Evolutionary conservation across 148 eudicot genomes (phyloP).

Genomic region (Rhododendron ovatum): DNA sequence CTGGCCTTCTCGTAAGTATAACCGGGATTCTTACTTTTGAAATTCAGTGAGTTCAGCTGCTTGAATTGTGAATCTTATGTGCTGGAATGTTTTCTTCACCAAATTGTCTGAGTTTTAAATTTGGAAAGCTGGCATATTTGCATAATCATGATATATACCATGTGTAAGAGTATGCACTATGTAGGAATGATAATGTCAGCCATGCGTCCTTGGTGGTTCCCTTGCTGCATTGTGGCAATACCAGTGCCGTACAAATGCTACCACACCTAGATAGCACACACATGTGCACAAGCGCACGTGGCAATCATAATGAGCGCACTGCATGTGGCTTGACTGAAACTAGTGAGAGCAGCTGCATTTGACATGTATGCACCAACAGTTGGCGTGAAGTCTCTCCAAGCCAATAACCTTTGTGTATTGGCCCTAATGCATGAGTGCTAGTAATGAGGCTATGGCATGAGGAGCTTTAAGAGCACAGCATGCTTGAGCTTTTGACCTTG

Average conservation of each 20-base stretch:
- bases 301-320: not conserved
- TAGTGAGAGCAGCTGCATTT: not conserved
- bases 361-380: not conserved
- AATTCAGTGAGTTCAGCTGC: not conserved
- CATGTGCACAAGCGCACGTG: not conserved
- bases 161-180: not conserved
- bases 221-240: not conserved
- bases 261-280: not conserved
- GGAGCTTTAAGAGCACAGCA: not conserved
- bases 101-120: not conserved
- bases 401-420: not conserved
- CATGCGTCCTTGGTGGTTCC: not conserved
- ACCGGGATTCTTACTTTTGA: not conserved
- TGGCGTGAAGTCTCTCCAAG: not conserved
- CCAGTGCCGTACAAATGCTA: not conserved
- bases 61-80: not conserved
- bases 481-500: not conserved
- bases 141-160: not conserved
- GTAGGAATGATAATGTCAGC: not conserved
- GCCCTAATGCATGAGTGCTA: not conserved
- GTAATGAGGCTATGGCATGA: not conserved
- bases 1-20: conserved; percentile 79
- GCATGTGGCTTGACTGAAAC: not conserved
- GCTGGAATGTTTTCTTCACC: not conserved
- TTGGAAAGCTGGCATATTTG: not conserved